Percentiles rank a stretch among this genome's conserved stretches.
Evolutionary conservation across 2,329 filamentous ascomycete species (phyloP).

Genomic region (Arthrobotrys musiformis): DNA sequence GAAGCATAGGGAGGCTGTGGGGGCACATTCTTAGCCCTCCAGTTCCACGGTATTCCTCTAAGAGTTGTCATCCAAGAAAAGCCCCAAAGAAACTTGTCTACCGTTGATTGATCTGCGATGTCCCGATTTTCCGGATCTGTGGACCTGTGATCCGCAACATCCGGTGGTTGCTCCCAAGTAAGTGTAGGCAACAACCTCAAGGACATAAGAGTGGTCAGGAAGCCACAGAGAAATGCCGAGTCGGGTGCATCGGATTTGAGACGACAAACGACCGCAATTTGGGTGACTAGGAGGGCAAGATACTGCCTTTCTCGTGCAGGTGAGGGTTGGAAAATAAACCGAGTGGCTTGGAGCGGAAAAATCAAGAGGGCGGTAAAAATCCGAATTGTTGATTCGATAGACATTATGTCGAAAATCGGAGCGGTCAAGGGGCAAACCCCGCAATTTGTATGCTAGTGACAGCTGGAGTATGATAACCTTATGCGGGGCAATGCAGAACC

Average conservation of each 20-base stretch:
- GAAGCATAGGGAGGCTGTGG: background rate
- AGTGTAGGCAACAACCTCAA: slow-evolving; percentile 7
- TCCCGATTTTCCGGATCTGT: background rate
- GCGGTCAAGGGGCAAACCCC: background rate
- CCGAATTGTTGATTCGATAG: slow-evolving; percentile 4
- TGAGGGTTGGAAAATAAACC: slow-evolving; percentile 8
- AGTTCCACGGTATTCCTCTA: slow-evolving; percentile 24
- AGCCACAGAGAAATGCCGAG: slow-evolving; percentile 7
- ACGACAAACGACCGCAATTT: background rate
- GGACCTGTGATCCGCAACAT: background rate
- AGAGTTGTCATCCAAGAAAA: slow-evolving; percentile 16
- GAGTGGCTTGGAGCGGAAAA: slow-evolving; percentile 15
- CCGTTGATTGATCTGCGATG: background rate
- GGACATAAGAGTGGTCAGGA: slow-evolving; percentile 2
- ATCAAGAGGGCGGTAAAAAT: background rate
- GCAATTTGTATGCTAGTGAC: no score
- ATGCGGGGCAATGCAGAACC: no score
- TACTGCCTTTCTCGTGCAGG: background rate
- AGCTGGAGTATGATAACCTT: no score
- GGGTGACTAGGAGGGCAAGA: background rate
- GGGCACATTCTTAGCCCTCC: slow-evolving; percentile 12
- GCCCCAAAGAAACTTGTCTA: background rate
- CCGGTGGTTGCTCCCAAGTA: slow-evolving; percentile 1
- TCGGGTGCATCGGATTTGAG: slow-evolving; percentile 11
- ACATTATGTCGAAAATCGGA: background rate